Base-by-base conservation (phyloP, 805 yeast genomes). In the Wickerhamomyces rabaulensis region DNA sequence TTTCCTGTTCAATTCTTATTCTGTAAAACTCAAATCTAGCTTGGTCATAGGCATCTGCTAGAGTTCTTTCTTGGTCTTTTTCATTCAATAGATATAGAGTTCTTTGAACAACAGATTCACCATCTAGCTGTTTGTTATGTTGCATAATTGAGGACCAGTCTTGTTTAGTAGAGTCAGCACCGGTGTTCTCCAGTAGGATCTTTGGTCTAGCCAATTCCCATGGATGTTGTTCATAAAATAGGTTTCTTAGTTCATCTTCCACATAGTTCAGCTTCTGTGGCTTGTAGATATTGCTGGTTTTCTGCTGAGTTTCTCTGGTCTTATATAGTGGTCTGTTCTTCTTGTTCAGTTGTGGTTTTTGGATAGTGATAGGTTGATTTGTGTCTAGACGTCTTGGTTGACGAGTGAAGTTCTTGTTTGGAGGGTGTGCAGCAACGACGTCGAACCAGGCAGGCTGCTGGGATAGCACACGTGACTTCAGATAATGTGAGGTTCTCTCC, bases 191-290 rank as follows among this genome's bases (percentile, higher is more conserved):
- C 40, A 90, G 75, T 54, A 94, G 68, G 25, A 80, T 74, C 62
- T 87, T 87, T 13, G 98, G 97, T 55, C 95, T 78, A 2, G 98
- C 88, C 45, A 91, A 71, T 67, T 94, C 99, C 99, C 99, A 94
- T 7, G 99, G 99, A 67, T 94, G 99, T 63, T 91, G 97, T 49
- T 81, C 80, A 66, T 84, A 92, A 61, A 94, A 94, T 21, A 86
- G 71, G 41, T 78, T 74, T 69, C 99, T 80, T 55, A 94, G 67
- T 56, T 84, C 80, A 66, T 94, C 99, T 65, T 92, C 76, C 6
- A 69, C 60, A 47, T 58, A 70, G 21, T 52, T 53, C 35, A 70
- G 54, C 39, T 53, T 53, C n/a, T 49, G 42, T 21, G 53, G 44
- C 10, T 53, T 52, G 36, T 44, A 54, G 17, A 48, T 40, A 47